A percentile compares a stretch with the other conserved stretches of the same genome.
These are phyloP conservation scores for Lactarius psammicola DNA, from an alignment of 768 basidiomycete species.

Conservation along the genomic window DNA sequence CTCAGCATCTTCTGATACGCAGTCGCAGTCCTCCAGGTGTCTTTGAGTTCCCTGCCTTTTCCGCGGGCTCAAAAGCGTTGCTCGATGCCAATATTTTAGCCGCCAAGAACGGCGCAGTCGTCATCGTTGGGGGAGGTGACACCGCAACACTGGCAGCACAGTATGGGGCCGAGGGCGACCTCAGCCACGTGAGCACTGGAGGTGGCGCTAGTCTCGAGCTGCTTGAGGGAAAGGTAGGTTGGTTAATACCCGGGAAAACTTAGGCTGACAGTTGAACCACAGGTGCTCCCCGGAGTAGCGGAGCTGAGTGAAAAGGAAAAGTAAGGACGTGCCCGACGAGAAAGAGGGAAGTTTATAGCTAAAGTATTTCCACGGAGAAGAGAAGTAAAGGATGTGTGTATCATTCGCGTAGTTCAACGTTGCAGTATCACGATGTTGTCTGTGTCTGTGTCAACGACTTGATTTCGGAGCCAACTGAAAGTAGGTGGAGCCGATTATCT, in stretches of 20 bases:
- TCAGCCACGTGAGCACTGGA: slow-evolving; percentile 96
- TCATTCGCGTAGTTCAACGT: background rate
- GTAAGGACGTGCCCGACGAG: slow-evolving; percentile 32
- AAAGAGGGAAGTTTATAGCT: slow-evolving; percentile 11
- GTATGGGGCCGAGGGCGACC: slow-evolving; percentile 75
- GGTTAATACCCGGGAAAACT: background rate
- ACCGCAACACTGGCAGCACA: slow-evolving; percentile 97
- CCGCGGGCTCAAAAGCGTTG: slow-evolving; percentile 77
- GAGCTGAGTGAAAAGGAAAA: slow-evolving; percentile 79
- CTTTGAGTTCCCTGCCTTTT: slow-evolving; percentile 94
- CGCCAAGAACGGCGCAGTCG: slow-evolving; percentile 78
- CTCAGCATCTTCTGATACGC: slow-evolving; percentile 4
- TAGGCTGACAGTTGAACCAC: slow-evolving; percentile 28
- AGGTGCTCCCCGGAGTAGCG: slow-evolving; percentile 89
- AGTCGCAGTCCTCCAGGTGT: slow-evolving; percentile 85
- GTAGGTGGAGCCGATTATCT: slow-evolving; percentile 24
- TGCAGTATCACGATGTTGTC: background rate
- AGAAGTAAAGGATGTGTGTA: background rate
- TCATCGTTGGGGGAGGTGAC: slow-evolving; percentile 95
- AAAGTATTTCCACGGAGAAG: slow-evolving; percentile 3
- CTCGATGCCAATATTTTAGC: slow-evolving; percentile 87
- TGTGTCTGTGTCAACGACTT: background rate
- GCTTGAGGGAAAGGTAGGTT: slow-evolving; percentile 90
- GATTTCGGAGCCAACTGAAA: background rate
- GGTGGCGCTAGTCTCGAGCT: slow-evolving; percentile 93